These are phyloP conservation scores for Isabelozyma rhagii DNA, from an alignment of 805 yeast species.

Conservation along the genomic window DNA sequence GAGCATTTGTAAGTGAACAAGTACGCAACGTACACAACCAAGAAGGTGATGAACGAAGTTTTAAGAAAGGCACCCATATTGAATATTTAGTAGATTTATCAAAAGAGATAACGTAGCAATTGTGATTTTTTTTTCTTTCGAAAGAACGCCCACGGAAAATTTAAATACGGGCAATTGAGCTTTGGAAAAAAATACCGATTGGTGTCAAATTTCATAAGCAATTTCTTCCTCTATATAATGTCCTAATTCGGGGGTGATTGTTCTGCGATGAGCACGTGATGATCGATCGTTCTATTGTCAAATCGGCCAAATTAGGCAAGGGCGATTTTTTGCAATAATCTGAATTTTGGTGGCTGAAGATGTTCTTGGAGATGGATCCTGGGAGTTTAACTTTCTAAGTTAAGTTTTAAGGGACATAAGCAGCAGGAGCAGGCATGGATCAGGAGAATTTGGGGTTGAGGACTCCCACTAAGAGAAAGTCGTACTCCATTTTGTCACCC, in stretches of 20 bases:
- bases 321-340: background rate
- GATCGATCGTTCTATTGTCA: background rate
- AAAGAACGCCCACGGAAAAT: too few species aligned
- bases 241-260: background rate
- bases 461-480: conserved; percentile 10
- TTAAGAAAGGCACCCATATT: background rate
- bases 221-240: background rate
- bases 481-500: conserved; percentile 11
- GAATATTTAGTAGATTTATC: background rate
- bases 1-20: conserved; percentile 40
- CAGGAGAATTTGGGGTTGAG: conserved; percentile 2
- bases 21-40: conserved; percentile 33
- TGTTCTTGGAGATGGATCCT: background rate
- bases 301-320: background rate
- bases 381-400: too few species aligned
- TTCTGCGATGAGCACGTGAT: background rate
- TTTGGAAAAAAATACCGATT: background rate
- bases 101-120: background rate
- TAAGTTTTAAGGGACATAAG: too few species aligned
- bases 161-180: too few species aligned
- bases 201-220: background rate
- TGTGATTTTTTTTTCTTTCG: background rate
- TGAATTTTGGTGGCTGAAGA: background rate
- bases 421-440: background rate
- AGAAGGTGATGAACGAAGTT: conserved; percentile 16